phyloP scores from a whole-genome alignment of 75 land plant genomes.

The Pseudotsuga menziesii region DNA sequence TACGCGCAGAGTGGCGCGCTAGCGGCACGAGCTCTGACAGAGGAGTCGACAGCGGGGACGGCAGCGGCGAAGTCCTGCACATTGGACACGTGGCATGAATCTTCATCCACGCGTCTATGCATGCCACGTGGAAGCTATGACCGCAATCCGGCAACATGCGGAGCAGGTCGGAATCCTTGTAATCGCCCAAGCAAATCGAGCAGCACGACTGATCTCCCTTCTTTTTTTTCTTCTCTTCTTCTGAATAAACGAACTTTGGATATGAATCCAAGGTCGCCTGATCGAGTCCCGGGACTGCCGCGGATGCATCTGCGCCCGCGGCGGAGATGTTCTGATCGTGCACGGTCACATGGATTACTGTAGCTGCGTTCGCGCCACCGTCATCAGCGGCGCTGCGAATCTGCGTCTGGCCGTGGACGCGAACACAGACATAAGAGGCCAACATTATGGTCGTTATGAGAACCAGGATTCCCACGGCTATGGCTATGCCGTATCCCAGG shows the following conservation, averaged over 20 bases:
- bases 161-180: constrained; percentile 50
- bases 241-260: constrained; percentile 47
- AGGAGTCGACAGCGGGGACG: constrained; percentile 53
- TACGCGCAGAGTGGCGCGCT: constrained; percentile 14
- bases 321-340: neutral
- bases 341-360: neutral
- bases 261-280: constrained; percentile 39
- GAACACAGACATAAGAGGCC: neutral
- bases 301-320: neutral
- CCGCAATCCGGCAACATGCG: constrained; percentile 75
- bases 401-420: neutral
- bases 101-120: constrained; percentile 76
- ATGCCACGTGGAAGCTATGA: constrained; percentile 62
- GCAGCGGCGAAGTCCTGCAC: constrained; percentile 72
- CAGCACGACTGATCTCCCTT: constrained; percentile 31
- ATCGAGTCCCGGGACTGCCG: constrained; percentile 34
- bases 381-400: neutral
- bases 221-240: constrained; percentile 18
- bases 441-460: neutral
- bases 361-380: neutral
- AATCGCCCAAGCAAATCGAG: constrained; percentile 77
- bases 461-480: neutral
- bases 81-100: constrained; percentile 82
- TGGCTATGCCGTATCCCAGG: neutral
- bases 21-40: constrained; percentile 56